Percentiles rank a stretch among this genome's conserved stretches.
These are phyloP conservation scores for Nepenthes gracilis DNA, from an alignment of 148 eudicot genomes.

Conservation along the genomic window DNA sequence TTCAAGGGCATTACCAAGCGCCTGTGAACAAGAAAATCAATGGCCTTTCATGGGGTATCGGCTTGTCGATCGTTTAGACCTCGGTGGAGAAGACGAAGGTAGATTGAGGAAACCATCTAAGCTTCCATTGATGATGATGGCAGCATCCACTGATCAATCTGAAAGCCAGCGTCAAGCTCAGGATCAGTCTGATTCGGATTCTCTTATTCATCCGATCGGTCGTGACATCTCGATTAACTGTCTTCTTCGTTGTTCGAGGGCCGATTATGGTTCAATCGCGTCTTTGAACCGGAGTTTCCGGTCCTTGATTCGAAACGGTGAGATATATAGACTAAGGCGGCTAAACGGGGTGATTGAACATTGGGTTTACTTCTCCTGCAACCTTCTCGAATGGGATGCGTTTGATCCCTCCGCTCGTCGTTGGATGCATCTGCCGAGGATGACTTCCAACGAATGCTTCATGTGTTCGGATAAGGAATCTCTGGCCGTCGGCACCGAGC, in stretches of 20 bases:
- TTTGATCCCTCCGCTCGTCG: constrained; percentile 52
- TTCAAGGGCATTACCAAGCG: no score
- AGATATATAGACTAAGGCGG: constrained; percentile 49
- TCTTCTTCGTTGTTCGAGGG: constrained; percentile 50
- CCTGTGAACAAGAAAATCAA: no score
- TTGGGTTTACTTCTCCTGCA: constrained; percentile 77
- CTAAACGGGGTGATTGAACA: constrained; percentile 43
- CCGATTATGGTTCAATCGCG: constrained; percentile 68
- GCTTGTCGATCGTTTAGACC: no score
- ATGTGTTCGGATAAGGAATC: constrained; percentile 74
- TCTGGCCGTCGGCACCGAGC: constrained; percentile 79
- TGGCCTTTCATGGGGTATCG: no score
- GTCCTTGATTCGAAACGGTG: constrained; percentile 30
- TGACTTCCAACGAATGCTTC: constrained; percentile 55
- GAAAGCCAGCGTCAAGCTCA: constrained; percentile 8
- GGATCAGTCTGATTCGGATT: constrained; percentile 21
- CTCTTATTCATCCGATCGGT: constrained; percentile 41
- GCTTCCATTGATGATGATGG: no score
- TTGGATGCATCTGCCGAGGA: constrained; percentile 58
- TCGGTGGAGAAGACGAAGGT: no score
- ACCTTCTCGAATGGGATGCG: constrained; percentile 68
- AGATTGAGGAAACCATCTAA: no score
- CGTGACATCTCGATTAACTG: constrained; percentile 47
- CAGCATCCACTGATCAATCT: not conserved
- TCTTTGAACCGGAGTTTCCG: constrained; percentile 42